Conservation (phyloP, 495 filamentous ascomycete species). For the Cudoniella acicularis region DNA sequence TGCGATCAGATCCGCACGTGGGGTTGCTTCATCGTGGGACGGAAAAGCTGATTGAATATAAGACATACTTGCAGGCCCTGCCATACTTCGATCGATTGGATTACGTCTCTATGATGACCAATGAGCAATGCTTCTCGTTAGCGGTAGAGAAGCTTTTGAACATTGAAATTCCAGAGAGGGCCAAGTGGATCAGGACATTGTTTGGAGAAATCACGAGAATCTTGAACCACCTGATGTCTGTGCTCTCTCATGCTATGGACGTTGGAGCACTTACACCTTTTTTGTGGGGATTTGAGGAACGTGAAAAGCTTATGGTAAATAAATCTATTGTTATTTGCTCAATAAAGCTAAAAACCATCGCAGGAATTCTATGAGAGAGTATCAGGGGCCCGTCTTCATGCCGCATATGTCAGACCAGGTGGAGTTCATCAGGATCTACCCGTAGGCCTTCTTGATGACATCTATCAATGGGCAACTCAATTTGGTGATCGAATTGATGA, state of each 20-base stretch:
- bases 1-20: constrained; percentile 95
- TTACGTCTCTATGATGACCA: constrained; percentile 99
- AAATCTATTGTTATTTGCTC: constrained; percentile 2
- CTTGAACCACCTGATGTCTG: constrained; percentile 97
- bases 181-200: constrained; percentile 95
- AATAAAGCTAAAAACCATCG: constrained; percentile 26
- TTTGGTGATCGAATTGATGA: constrained; percentile 99
- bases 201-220: constrained; percentile 96
- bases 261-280: constrained; percentile 98
- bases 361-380: constrained; percentile 99
- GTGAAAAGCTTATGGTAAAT: constrained; percentile 97
- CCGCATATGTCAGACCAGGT: constrained; percentile 95
- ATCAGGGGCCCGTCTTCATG: constrained; percentile 95
- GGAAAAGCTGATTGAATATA: constrained; percentile 99
- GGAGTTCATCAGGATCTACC: constrained; percentile 96
- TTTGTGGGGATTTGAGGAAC: constrained; percentile 99
- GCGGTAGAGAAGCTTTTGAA: constrained; percentile 98
- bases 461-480: constrained; percentile 99
- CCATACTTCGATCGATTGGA: constrained; percentile 99
- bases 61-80: constrained; percentile 96
- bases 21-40: constrained; percentile 95
- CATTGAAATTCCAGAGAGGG: constrained; percentile 90
- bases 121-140: constrained; percentile 94
- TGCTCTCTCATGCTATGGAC: constrained; percentile 98
- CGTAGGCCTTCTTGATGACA: constrained; percentile 93